Base-by-base conservation (phyloP, 1,284 basidiomycete species). In the Puccinia novopanici region DNA sequence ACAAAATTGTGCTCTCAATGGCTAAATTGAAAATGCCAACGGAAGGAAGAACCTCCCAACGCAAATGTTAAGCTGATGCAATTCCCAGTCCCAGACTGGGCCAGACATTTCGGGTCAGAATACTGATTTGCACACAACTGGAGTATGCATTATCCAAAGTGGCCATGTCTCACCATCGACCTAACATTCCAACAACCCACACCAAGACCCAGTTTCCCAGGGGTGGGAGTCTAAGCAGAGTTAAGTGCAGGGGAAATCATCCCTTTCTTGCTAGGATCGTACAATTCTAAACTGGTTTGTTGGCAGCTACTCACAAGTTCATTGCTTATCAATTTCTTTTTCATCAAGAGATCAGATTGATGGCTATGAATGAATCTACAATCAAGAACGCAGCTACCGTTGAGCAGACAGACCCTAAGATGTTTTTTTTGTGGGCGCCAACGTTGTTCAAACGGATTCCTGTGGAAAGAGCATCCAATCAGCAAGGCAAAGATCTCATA, bases 371-470 rank as follows among this genome's bases (percentile, higher is more conserved):
- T 22, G 63, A 67, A 42, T 48, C 42, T 48, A 30, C 24, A 48
- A 71, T 52, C 22, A 3, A 52, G 10, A 34, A 71, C 45, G 30
- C 50, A 8, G 24, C n/a, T 22, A 37, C 27, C 50, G 17, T 52
- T 22, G 67, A 52, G 67, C 3, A 2, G 17, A 27, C 12, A 6
- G 52, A 52, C 17, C 17, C 17, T n/a, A 54, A 4, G 19, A 71
- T 52, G 13, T 13, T 15, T 8, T 71, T 12, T 63, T 10, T 0
- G 5, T 71, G 17, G 24, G 15, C 10, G 50, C 48, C 22, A 24
- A 71, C 19, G 24, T 22, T 52, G 1, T 71, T 71, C 68, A 71
- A 55, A 71, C 68, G 50, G 68, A 71, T 71, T 71, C 68, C 68
- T 71, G 68, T 37, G 50, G 22, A 13, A 71, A 71, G 9, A 71